These are phyloP conservation scores for Ceratobasidium sp. DNA, from an alignment of 1,284 basidiomycete species.

Conservation along the genomic window DNA sequence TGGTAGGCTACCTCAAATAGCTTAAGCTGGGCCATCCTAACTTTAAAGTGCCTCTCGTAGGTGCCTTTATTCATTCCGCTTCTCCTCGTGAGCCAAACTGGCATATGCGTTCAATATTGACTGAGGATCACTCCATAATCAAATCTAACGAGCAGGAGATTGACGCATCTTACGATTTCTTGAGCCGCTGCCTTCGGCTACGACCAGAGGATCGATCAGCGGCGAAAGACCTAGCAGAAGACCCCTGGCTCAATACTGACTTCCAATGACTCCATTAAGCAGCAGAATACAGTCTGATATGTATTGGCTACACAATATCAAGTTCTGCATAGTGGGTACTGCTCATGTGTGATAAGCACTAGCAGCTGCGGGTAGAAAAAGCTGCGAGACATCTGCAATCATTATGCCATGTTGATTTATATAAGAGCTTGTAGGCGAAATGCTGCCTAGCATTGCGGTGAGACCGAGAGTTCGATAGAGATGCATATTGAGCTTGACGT, in stretches of 20 bases:
- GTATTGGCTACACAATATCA: no score
- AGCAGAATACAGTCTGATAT: no score
- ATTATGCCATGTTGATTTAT: no score
- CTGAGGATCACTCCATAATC: background rate
- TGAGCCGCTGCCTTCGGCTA: background rate
- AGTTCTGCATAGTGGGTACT: no score
- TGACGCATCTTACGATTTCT: background rate
- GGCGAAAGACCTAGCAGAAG: background rate
- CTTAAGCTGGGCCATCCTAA: background rate
- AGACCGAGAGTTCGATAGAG: constrained; percentile 7
- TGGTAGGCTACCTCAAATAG: background rate
- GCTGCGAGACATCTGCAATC: no score
- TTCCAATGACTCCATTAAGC: no score
- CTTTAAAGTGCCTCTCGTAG: background rate
- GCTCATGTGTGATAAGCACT: no score
- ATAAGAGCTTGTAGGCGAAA: no score
- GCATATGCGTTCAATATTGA: background rate
- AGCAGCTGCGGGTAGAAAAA: no score
- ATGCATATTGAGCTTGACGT: background rate
- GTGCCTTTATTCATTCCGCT: background rate
- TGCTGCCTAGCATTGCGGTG: constrained; percentile 11
- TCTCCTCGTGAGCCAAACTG: background rate
- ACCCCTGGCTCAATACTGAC: constrained; percentile 14
- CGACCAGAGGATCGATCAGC: constrained; percentile 9
- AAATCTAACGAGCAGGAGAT: constrained; percentile 11